phyloP scores from a whole-genome alignment of 2,329 filamentous ascomycete genomes.

The Penicillium concentricum region DNA sequence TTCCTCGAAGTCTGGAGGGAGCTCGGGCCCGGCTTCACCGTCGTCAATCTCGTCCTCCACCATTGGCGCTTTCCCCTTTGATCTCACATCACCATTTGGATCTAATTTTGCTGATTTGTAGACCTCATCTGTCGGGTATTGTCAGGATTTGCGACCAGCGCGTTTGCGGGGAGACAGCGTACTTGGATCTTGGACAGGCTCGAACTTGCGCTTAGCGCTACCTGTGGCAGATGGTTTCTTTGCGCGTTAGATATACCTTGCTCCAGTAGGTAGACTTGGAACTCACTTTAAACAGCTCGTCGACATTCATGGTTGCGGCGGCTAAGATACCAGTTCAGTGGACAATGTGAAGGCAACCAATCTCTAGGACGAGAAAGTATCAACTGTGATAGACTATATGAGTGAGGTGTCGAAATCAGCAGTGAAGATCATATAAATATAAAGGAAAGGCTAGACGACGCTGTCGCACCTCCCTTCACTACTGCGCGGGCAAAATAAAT shows the following conservation, averaged over 20 bases:
- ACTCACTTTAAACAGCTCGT: constrained; percentile 59
- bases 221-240: constrained; percentile 51
- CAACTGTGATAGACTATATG: not conserved
- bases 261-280: not conserved
- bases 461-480: constrained; percentile 8
- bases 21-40: constrained; percentile 52
- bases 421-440: not conserved
- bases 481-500: constrained; percentile 20
- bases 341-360: not conserved
- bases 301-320: constrained; percentile 57
- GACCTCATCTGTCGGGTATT: constrained; percentile 49
- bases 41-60: constrained; percentile 51
- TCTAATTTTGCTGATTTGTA: constrained; percentile 62
- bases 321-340: constrained; percentile 4
- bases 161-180: constrained; percentile 35
- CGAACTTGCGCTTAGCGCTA: constrained; percentile 59
- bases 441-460: not conserved
- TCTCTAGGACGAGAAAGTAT: not conserved
- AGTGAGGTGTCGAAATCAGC: not conserved
- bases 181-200: constrained; percentile 54
- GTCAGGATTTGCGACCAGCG: constrained; percentile 59
- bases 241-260: constrained; percentile 15
- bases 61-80: constrained; percentile 45
- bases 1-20: constrained; percentile 57
- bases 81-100: constrained; percentile 51